Percentiles rank a stretch among this genome's conserved stretches.
These are phyloP conservation scores for Gossypium mustelinum DNA, from an alignment of 345 rosid genomes.

Conservation along the genomic window DNA sequence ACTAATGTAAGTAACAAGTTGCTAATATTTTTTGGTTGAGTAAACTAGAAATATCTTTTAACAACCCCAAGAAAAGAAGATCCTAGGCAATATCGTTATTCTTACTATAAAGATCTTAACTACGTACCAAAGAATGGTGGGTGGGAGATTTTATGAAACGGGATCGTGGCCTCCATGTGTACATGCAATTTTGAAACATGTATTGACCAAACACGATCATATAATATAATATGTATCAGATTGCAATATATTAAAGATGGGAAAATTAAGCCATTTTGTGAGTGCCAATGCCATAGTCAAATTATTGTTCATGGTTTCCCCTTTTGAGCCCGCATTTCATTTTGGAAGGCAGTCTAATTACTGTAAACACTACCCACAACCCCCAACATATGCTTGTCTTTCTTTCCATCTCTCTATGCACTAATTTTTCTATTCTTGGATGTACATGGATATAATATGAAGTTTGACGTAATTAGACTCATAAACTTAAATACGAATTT, in stretches of 20 bases:
- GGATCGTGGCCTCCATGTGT: slow-evolving; percentile 25
- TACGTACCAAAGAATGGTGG: neutral
- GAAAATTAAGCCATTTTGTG: neutral
- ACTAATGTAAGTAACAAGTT: neutral
- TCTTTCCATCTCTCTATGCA: neutral
- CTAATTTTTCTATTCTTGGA: neutral
- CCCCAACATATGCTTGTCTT: neutral
- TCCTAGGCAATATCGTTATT: neutral
- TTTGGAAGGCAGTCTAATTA: neutral
- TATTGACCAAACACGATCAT: neutral
- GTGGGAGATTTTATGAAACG: neutral
- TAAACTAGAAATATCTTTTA: neutral
- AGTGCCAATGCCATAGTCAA: slow-evolving; percentile 15
- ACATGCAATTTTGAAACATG: slow-evolving; percentile 18
- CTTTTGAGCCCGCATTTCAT: slow-evolving; percentile 1
- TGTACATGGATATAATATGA: too few species aligned
- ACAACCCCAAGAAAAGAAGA: neutral
- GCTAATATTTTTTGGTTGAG: neutral
- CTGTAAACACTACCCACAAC: neutral
- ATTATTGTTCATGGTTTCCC: slow-evolving; percentile 17
- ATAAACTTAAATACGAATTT: too few species aligned
- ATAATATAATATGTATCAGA: too few species aligned
- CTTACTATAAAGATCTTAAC: neutral
- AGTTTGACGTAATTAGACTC: too few species aligned
- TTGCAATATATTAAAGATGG: neutral